These are phyloP conservation scores for Cyclostephanos tholiformis DNA, from an alignment of 108 stramenopile genomes.

Conservation along the genomic window DNA sequence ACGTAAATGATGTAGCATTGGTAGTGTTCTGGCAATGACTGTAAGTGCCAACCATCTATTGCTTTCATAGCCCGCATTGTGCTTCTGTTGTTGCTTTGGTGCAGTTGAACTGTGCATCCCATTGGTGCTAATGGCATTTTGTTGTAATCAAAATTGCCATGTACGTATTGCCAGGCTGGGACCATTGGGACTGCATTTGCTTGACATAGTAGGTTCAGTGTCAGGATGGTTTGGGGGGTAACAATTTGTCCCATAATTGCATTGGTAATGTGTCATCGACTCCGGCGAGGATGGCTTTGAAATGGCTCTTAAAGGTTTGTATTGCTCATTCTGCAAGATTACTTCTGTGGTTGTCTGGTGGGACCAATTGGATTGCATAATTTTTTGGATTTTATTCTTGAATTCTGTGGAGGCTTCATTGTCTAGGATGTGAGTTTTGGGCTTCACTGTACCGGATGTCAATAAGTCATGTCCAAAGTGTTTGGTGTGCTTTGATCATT, in stretches of 20 bases:
- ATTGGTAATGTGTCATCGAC: too few relatives aligned
- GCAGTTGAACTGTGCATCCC: not conserved
- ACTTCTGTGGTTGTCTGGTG: not conserved
- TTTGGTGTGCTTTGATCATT: too few relatives aligned
- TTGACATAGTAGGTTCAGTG: not conserved
- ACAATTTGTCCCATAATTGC: too few relatives aligned
- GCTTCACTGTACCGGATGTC: too few relatives aligned
- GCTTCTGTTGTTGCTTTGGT: not conserved
- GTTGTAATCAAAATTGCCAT: not conserved
- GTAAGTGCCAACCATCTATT: not conserved
- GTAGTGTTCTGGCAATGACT: not conserved
- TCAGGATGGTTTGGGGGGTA: too few relatives aligned
- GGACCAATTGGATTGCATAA: not conserved
- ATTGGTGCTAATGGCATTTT: too few relatives aligned
- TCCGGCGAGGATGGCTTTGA: too few relatives aligned
- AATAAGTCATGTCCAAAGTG: too few relatives aligned
- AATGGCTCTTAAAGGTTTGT: too few relatives aligned
- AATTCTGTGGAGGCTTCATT: too few relatives aligned
- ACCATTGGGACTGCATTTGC: not conserved
- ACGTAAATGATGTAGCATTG: not conserved
- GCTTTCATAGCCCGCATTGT: not conserved
- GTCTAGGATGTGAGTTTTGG: too few relatives aligned
- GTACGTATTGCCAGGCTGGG: not conserved
- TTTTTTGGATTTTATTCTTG: not conserved
- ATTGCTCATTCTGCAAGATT: not conserved